phyloP scores from a whole-genome alignment of 257 asterid genomes.

The Datura wrightii region DNA sequence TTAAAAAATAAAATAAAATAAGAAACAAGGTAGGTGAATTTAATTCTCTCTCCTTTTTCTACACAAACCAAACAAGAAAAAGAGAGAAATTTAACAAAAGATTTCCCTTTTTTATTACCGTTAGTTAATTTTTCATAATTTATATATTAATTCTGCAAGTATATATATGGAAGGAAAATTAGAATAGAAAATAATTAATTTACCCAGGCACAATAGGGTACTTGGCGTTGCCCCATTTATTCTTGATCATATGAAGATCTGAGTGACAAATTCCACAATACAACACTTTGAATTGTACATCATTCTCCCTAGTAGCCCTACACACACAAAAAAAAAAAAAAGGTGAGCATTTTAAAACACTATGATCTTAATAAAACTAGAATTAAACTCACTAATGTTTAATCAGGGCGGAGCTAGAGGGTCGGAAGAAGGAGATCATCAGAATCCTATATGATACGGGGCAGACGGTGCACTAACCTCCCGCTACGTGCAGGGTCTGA shows the following conservation, averaged over 20 bases:
- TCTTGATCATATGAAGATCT: constrained; percentile 53
- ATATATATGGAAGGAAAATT: neutral
- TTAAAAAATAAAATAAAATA: neutral
- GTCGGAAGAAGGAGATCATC: neutral
- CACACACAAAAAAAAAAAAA: neutral
- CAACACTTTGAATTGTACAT: constrained; percentile 47
- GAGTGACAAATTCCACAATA: constrained; percentile 60
- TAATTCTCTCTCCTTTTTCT: neutral
- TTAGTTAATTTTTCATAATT: neutral
- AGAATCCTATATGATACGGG: neutral
- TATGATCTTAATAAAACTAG: neutral
- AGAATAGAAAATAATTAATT: neutral
- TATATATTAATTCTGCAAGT: neutral
- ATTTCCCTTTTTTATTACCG: neutral
- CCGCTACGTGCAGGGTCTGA: no score
- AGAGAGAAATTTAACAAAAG: neutral
- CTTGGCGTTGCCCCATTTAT: constrained; percentile 44
- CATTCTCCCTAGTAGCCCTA: constrained; percentile 48
- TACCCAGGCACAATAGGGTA: constrained; percentile 58
- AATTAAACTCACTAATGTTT: neutral
- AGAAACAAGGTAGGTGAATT: neutral
- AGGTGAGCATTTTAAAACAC: neutral
- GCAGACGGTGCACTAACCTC: no score
- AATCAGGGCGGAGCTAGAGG: neutral
- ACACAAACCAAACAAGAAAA: neutral